phyloP scores from a whole-genome alignment of 1,139 yeast genomes.

The Taphrina pruni region DNA sequence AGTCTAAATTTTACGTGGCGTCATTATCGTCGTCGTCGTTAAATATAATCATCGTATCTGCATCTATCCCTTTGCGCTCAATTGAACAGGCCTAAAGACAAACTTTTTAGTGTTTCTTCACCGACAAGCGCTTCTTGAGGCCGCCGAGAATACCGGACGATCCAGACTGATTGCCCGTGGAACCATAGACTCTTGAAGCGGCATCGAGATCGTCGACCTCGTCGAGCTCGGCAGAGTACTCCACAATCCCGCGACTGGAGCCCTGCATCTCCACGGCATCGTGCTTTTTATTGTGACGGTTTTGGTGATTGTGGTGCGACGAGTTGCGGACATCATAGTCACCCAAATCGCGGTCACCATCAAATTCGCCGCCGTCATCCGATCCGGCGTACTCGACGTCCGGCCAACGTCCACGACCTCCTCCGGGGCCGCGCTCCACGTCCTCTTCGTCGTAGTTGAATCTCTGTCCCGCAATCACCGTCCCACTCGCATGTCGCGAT shows the following conservation, averaged over 20 bases:
- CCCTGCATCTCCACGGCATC: constrained; percentile 23
- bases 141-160: constrained; percentile 20
- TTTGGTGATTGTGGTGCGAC: not conserved
- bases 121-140: constrained; percentile 34
- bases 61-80: no score
- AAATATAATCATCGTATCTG: not conserved
- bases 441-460: constrained; percentile 36
- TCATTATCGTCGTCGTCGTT: not conserved
- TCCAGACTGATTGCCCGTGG: not conserved
- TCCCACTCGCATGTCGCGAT: constrained; percentile 42
- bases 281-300: not conserved
- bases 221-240: constrained; percentile 22
- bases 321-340: constrained; percentile 5
- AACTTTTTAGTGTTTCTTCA: constrained; percentile 13
- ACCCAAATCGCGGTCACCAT: constrained; percentile 13
- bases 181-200: constrained; percentile 15
- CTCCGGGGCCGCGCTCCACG: constrained; percentile 25
- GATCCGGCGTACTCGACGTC: constrained; percentile 8
- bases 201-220: constrained; percentile 16
- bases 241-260: constrained; percentile 28
- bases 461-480: constrained; percentile 30
- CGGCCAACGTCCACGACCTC: constrained; percentile 3
- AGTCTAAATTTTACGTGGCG: not conserved
- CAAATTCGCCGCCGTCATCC: constrained; percentile 15
- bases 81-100: not conserved